Evolutionary conservation across 2,329 filamentous ascomycete species (phyloP), one percentile per base, ranked within the genome.

Genomic region (Macroventuria anomochaeta): DNA sequence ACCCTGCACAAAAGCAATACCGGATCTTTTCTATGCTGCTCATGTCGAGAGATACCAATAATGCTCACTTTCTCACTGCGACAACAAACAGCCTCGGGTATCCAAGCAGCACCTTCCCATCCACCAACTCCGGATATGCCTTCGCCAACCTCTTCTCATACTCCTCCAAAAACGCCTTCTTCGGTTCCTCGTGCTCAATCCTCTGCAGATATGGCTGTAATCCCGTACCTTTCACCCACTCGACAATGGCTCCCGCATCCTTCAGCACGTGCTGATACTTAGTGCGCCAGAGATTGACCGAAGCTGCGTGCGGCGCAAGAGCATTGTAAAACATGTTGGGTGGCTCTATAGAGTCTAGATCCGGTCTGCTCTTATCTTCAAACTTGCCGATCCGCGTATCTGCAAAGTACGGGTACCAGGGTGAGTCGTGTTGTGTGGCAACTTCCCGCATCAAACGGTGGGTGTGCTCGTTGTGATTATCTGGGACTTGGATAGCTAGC

Each of bases 191-290:
- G 2, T 72, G 42, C 1, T 70, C 67, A 31, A 86, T 71, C 3
- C 76, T 72, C 38, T 85, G 76, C 47, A 86, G 46, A 59, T 78
- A 87, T 0, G 84, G 84, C 59, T 78, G 75, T 59, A 87, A 64
- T 0, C 83, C 84, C 0, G 82, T 85, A 0, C 82, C 81, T 58
- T 80, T 81, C 3, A 86, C 80, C 84, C 84, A 87, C 65, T 85
- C 83, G 5, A 86, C 79, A 34, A 87, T 81, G 1, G 75, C 80
- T 11, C 68, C 57, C 17, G 81, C 81, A 18, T 74, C 76, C 2
- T 76, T 72, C 51, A 86, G 64, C 0, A 78, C 67, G 65, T 86
- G 84, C 21, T 79, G 71, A 57, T 87, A 87, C 33, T 70, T 65
- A 1, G 81, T 83, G 36, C 80, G 77, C 81, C 83, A 87, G 1